A percentile compares a stretch with the other conserved stretches of the same genome.
These are phyloP conservation scores for Tilletia indica DNA, from an alignment of 1,284 basidiomycete genomes.

Conservation along the genomic window DNA sequence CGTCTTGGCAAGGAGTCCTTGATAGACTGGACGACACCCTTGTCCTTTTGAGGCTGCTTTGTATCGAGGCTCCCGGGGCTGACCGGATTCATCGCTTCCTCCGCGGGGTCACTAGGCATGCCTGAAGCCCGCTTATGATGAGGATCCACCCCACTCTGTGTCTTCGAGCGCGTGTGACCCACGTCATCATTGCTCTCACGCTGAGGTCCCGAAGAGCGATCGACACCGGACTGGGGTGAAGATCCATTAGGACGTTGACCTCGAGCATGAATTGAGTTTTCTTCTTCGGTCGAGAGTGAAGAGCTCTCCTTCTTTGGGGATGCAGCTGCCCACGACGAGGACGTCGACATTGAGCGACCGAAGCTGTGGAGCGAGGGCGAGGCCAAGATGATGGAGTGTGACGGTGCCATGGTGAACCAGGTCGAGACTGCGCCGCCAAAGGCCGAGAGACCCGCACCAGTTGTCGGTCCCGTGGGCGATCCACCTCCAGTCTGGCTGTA, in stretches of 20 bases:
- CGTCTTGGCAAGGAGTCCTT: constrained; percentile 3
- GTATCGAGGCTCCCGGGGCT: not conserved
- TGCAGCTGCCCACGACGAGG: not conserved
- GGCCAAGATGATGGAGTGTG: not conserved
- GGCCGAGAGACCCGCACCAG: too few species aligned
- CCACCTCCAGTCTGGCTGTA: not conserved
- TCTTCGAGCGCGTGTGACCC: not conserved
- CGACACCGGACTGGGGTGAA: not conserved
- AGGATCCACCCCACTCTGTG: not conserved
- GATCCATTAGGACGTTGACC: constrained; percentile 2
- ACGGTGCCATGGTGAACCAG: not conserved
- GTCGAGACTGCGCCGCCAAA: too few species aligned
- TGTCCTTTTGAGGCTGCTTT: constrained; percentile 14
- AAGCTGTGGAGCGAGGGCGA: not conserved
- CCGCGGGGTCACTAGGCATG: not conserved
- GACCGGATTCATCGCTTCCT: not conserved
- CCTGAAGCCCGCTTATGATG: not conserved
- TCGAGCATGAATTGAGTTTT: not conserved
- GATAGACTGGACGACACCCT: not conserved
- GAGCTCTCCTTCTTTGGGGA: not conserved
- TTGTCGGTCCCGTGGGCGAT: too few species aligned
- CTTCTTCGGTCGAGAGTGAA: not conserved
- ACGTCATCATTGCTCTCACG: not conserved
- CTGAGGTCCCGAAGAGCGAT: not conserved
- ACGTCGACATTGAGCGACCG: not conserved